Percentiles rank a stretch among this genome's conserved stretches.
phyloP scores from a whole-genome alignment of 2,329 filamentous ascomycete species.

The Sarocladium strictum region DNA sequence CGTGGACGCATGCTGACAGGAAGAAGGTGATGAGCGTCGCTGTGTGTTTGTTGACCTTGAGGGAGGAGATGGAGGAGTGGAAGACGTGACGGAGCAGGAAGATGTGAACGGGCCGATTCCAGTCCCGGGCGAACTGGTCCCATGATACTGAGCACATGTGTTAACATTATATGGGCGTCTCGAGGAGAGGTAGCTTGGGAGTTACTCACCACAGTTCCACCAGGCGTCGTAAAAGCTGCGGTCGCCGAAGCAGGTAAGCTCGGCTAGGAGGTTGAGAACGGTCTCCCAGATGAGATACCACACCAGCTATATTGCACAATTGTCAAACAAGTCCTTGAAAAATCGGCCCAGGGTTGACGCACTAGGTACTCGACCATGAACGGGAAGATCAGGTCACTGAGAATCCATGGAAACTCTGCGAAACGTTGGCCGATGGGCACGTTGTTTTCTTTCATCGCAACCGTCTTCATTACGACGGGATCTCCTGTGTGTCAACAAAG shows the following conservation, averaged over 20 bases:
- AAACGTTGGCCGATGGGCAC: constrained; percentile 57
- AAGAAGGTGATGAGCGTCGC: constrained; percentile 74
- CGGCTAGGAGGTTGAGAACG: constrained; percentile 68
- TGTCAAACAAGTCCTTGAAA: background rate
- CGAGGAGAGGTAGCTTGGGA: background rate
- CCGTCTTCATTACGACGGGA: constrained; percentile 62
- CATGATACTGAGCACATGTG: constrained; percentile 44
- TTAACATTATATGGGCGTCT: background rate
- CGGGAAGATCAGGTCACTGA: constrained; percentile 71
- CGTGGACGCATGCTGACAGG: constrained; percentile 64
- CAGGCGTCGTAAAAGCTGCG: constrained; percentile 63
- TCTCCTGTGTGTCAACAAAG: no score
- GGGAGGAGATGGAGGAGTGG: constrained; percentile 67
- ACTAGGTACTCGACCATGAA: constrained; percentile 72
- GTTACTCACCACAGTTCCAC: constrained; percentile 50
- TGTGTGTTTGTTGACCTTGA: constrained; percentile 62
- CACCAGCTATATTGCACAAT: constrained; percentile 38
- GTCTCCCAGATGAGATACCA: constrained; percentile 83
- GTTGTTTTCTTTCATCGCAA: constrained; percentile 61
- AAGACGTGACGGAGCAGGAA: constrained; percentile 76
- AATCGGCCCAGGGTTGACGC: background rate
- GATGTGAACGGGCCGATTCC: constrained; percentile 72
- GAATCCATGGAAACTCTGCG: constrained; percentile 64
- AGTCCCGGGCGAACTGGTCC: constrained; percentile 75
- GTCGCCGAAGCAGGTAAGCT: constrained; percentile 72